These are phyloP conservation scores for Boletus subcaerulescens DNA, from an alignment of 768 basidiomycete species.

Conservation along the genomic window DNA sequence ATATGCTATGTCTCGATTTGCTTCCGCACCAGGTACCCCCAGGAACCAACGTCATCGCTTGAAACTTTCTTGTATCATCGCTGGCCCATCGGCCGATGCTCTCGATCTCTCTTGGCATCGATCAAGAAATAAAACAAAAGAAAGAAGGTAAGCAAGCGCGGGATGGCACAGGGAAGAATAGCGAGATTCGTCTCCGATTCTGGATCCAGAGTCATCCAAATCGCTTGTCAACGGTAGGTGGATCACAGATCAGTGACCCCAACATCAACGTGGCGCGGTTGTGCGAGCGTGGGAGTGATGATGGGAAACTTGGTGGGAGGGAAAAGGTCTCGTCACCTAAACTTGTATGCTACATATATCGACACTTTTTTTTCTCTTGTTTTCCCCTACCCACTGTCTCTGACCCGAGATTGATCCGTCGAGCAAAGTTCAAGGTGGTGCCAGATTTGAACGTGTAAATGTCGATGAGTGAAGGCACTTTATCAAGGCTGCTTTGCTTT, in stretches of 20 bases:
- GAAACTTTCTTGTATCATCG: too few species aligned
- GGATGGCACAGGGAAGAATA: background rate
- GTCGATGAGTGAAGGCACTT: too few species aligned
- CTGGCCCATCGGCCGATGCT: too few species aligned
- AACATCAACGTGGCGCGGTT: conserved; percentile 8
- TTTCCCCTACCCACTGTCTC: too few species aligned
- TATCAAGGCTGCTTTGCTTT: too few species aligned
- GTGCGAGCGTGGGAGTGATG: conserved; percentile 9
- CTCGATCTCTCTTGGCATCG: background rate
- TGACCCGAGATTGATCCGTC: too few species aligned
- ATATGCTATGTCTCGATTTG: background rate
- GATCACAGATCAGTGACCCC: background rate
- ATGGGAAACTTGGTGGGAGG: background rate
- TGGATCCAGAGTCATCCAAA: background rate
- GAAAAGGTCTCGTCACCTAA: too few species aligned
- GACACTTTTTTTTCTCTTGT: too few species aligned
- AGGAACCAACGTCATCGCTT: background rate
- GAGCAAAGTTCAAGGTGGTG: too few species aligned
- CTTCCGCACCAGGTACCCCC: conserved; percentile 1
- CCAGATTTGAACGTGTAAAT: too few species aligned
- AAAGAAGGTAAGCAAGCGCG: background rate
- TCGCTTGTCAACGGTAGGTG: background rate
- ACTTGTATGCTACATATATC: too few species aligned
- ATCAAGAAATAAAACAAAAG: background rate
- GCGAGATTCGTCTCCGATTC: background rate